Percentiles rank a stretch among this genome's conserved stretches.
These are phyloP conservation scores for Elsinoe batatas DNA, from an alignment of 2,329 filamentous ascomycete genomes.

Conservation along the genomic window DNA sequence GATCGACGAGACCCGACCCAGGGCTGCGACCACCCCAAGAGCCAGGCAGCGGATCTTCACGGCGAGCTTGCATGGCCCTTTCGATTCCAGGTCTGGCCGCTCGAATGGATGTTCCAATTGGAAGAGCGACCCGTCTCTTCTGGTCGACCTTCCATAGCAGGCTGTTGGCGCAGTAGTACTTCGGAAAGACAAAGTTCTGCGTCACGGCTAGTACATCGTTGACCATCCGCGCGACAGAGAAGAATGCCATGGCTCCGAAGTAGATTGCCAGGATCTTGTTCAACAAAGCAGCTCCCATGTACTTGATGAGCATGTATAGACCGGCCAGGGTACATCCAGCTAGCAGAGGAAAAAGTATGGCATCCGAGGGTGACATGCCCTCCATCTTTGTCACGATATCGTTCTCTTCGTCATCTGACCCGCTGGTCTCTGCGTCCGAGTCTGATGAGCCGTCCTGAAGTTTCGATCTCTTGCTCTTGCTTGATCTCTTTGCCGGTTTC, in stretches of 20 bases:
- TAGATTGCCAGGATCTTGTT: conserved; percentile 78
- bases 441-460: conserved; percentile 32
- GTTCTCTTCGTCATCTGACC: conserved; percentile 42
- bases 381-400: conserved; percentile 49
- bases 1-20: conserved; percentile 24
- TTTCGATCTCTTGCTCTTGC: conserved; percentile 24
- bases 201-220: conserved; percentile 59
- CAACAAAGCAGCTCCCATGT: conserved; percentile 69
- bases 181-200: conserved; percentile 62
- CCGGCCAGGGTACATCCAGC: conserved; percentile 62
- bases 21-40: conserved; percentile 39
- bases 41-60: conserved; percentile 43
- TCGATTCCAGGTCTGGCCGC: not conserved
- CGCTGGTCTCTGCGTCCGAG: conserved; percentile 33
- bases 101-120: conserved; percentile 18
- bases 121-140: conserved; percentile 22
- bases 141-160: conserved; percentile 41
- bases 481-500: conserved; percentile 29
- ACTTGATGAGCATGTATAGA: conserved; percentile 83
- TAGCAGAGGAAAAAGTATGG: conserved; percentile 71
- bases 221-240: conserved; percentile 62
- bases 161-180: conserved; percentile 49
- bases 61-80: conserved; percentile 17
- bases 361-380: conserved; percentile 65
- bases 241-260: conserved; percentile 70